Evolutionary conservation across 176 grass and related monocot species (phyloP), one percentile per base, ranked within the genome.

Genomic region (Otatea glauca): DNA sequence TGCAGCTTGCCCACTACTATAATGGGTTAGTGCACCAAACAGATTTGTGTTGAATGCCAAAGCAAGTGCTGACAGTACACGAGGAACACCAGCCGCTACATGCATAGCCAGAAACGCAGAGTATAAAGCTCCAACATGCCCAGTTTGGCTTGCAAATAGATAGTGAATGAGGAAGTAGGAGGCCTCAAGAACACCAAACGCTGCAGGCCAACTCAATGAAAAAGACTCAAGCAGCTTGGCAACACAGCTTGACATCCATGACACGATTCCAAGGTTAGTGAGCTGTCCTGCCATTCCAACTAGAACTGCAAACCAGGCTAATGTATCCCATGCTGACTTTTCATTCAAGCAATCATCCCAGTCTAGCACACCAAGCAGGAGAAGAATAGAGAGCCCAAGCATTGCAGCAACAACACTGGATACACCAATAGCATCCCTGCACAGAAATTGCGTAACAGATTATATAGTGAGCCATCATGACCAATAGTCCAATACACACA

Each of bases 321-420:
- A 79, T 14, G 90, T 97, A 88, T 97, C 95, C 95, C 95, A 94
- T 41, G 92, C 95, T 42, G 95, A 86, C 70, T 94, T 97, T 77
- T 97, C 95, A 72, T 77, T 94, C 68, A 97, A 75, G 87, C 95
- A 97, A 58, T 93, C 95, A 75, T 94, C 88, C 95, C 90, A 97
- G 25, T 97, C 77, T 71, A 94, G 72, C 68, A 97, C 92, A 82
- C 90, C 95, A 4, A 94, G 87, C 62, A 97, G 56, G 69, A 97
- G 92, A 84, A 97, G 95, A 82, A 91, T 88, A n/a, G 88, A 97
- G 67, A 93, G 88, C 9, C 95, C 90, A 84, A 97, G 92, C 95
- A 94, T 94, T 41, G 90, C 95, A 14, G 92, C 88, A 68, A 94
- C 90, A 89, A 97, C 92, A 72, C 92, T 94, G 72, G 92, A 75